Evolutionary conservation across 1,139 yeast species (phyloP).

Genomic region (Trichomonascaceae sp.): DNA sequence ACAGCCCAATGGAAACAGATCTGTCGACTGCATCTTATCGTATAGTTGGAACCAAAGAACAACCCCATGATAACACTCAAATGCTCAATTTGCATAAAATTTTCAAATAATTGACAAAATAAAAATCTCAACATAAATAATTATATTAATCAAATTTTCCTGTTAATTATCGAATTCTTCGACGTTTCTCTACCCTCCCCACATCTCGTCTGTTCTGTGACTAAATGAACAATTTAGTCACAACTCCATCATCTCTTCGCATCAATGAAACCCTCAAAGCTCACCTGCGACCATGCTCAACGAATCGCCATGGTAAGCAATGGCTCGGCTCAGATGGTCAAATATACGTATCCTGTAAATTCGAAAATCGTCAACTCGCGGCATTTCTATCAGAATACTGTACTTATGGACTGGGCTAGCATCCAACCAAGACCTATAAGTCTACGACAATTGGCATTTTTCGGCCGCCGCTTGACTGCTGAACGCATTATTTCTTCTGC

Average conservation of each 20-base stretch:
- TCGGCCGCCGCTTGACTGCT: conserved; percentile 72
- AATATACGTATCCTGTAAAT: conserved; percentile 28
- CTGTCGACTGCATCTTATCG: too few species aligned
- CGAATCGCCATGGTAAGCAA: neutral
- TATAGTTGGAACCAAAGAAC: too few species aligned
- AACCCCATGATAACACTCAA: neutral
- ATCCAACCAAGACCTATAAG: conserved; percentile 85
- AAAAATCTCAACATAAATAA: too few species aligned
- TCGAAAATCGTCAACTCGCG: conserved; percentile 38
- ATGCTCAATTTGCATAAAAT: neutral
- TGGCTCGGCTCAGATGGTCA: conserved; percentile 18
- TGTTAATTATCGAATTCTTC: neutral
- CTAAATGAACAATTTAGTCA: neutral
- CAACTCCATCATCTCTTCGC: neutral
- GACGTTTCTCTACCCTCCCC: neutral
- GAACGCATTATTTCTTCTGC: conserved; percentile 78
- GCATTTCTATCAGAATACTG: conserved; percentile 82
- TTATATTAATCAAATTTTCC: too few species aligned
- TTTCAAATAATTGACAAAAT: too few species aligned
- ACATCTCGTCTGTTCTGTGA: neutral
- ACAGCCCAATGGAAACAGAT: too few species aligned
- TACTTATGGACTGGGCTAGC: conserved; percentile 58
- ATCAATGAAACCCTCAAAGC: neutral
- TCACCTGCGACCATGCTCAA: conserved; percentile 1
- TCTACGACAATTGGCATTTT: conserved; percentile 78